Conservation (phyloP, 2,329 filamentous ascomycete genomes). For the Exophiala sp. region DNA sequence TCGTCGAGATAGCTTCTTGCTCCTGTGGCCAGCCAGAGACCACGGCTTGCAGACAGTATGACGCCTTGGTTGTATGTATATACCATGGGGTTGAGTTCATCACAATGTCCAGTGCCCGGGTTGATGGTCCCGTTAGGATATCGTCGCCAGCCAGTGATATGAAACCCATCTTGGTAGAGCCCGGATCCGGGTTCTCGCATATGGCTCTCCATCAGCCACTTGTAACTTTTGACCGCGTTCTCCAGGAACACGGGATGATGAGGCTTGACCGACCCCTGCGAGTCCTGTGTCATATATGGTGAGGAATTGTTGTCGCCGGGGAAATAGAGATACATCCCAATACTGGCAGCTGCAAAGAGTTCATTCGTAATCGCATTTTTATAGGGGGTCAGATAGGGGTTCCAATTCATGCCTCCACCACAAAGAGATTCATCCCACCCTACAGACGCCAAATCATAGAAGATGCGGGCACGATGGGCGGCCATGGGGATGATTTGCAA, state of each 20-base stretch:
- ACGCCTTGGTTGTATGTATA: slow-evolving; percentile 97
- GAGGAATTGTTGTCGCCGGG: slow-evolving; percentile 70
- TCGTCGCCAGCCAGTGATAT: slow-evolving; percentile 60
- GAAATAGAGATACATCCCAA: slow-evolving; percentile 84
- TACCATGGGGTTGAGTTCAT: slow-evolving; percentile 77
- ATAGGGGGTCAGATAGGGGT: slow-evolving; percentile 70
- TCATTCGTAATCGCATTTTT: slow-evolving; percentile 97
- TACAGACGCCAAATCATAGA: slow-evolving; percentile 71
- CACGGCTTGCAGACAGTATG: slow-evolving; percentile 71
- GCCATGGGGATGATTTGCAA: slow-evolving; percentile 68
- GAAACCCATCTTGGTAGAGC: slow-evolving; percentile 81
- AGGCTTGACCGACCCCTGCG: slow-evolving; percentile 31
- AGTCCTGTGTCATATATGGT: slow-evolving; percentile 50
- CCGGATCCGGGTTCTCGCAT: slow-evolving; percentile 68
- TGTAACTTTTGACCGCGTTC: slow-evolving; percentile 70
- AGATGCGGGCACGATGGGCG: slow-evolving; percentile 73
- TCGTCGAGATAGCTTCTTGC: slow-evolving; percentile 66
- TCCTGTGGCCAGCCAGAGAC: slow-evolving; percentile 72
- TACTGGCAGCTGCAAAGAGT: slow-evolving; percentile 75
- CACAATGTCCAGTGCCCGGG: slow-evolving; percentile 65
- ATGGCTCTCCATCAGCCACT: slow-evolving; percentile 70
- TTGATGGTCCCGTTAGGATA: slow-evolving; percentile 45
- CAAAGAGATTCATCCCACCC: slow-evolving; percentile 82
- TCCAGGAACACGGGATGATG: slow-evolving; percentile 62
- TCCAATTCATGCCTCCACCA: slow-evolving; percentile 87